Conservation (phyloP, 306 rosid species). For the Amphicarpaea edgeworthii region DNA sequence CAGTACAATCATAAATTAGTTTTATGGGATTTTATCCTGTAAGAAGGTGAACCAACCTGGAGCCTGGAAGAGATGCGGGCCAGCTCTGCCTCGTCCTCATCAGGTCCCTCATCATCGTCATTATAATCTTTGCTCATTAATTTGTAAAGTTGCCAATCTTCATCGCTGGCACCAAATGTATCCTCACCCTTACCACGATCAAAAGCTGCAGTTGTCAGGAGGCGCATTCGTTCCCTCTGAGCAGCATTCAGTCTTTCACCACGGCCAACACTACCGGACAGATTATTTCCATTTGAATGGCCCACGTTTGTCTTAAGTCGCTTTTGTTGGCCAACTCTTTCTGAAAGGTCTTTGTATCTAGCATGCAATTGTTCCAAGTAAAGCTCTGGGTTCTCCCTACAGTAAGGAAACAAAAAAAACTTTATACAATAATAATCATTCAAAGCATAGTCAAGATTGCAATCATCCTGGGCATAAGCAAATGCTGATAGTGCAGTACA, state of each 20-base stretch:
- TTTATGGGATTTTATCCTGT: background rate
- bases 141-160: constrained; percentile 87
- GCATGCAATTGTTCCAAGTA: constrained; percentile 71
- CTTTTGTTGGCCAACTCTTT: constrained; percentile 43
- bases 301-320: constrained; percentile 40
- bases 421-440: constrained; percentile 5
- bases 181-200: constrained; percentile 87
- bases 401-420: constrained; percentile 31
- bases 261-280: constrained; percentile 51
- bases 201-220: constrained; percentile 87
- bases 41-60: constrained; percentile 56
- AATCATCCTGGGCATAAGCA: background rate
- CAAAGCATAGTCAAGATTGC: constrained; percentile 28
- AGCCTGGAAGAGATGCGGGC: constrained; percentile 72
- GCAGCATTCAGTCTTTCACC: constrained; percentile 90
- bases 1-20: background rate
- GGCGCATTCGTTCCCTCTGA: constrained; percentile 90
- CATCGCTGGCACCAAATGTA: constrained; percentile 67
- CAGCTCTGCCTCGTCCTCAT: constrained; percentile 73
- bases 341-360: constrained; percentile 71
- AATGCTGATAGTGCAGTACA: background rate
- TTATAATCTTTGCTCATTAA: constrained; percentile 56
- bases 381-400: constrained; percentile 81
- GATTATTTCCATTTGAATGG: constrained; percentile 19
- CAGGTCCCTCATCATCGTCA: constrained; percentile 69